phyloP scores from a whole-genome alignment of 768 basidiomycete species.

The Pholiota molesta region DNA sequence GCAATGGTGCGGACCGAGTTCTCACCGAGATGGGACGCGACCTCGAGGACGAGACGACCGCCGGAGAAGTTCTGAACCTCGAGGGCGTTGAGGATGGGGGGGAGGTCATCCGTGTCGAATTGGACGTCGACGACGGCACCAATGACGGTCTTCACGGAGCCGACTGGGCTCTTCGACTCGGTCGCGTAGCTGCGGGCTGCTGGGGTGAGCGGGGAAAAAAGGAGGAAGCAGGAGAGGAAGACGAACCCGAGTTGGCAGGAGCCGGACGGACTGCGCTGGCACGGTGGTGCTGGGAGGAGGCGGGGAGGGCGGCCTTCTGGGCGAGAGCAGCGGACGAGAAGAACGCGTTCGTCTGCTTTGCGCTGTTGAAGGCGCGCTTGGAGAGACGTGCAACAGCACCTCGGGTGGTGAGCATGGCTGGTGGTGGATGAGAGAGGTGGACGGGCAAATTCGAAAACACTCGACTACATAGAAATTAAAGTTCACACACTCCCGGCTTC shows the following conservation, averaged over 20 bases:
- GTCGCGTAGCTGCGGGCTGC: conserved; percentile 89
- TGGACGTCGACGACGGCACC: conserved; percentile 99
- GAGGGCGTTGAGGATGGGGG: conserved; percentile 97
- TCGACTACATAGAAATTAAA: conserved; percentile 49
- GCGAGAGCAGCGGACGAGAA: conserved; percentile 75
- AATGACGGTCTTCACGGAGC: conserved; percentile 97
- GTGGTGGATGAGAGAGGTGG: conserved; percentile 37
- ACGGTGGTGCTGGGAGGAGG: conserved; percentile 50
- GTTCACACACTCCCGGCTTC: conserved; percentile 54
- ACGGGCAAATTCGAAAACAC: conserved; percentile 32
- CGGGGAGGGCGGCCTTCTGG: conserved; percentile 54
- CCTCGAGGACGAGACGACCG: conserved; percentile 98
- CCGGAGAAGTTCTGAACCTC: conserved; percentile 95
- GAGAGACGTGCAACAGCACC: conserved; percentile 87
- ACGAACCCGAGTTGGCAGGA: conserved; percentile 53
- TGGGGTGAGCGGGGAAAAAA: conserved; percentile 17
- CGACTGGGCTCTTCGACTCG: conserved; percentile 73
- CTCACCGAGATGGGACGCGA: conserved; percentile 97
- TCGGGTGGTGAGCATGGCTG: conserved; percentile 80
- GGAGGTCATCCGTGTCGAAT: conserved; percentile 93
- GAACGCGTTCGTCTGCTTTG: conserved; percentile 77
- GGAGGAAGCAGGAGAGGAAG: conserved; percentile 21
- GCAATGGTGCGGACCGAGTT: conserved; percentile 99
- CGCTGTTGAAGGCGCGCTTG: conserved; percentile 77
- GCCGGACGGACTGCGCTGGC: conserved; percentile 48